Percentiles rank a stretch among this genome's conserved stretches.
phyloP scores from a whole-genome alignment of 768 basidiomycete species.

The Paxillus ammoniavirescens region DNA sequence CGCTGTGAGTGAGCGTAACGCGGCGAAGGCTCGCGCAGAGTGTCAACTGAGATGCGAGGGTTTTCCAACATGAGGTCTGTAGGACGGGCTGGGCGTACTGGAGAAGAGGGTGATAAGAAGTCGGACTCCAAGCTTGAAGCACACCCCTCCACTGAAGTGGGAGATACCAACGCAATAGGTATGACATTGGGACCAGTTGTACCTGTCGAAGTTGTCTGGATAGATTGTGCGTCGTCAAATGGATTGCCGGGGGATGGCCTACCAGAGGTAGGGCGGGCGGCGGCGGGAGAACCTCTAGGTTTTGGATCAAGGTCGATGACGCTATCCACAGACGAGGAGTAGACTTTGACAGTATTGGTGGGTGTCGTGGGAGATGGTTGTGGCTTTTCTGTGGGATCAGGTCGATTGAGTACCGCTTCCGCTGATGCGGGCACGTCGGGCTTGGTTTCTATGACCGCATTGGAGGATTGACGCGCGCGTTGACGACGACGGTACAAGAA shows the following conservation, averaged over 20 bases:
- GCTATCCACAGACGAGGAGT: conserved; percentile 43
- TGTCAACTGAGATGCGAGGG: conserved; percentile 58
- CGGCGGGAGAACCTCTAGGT: conserved; percentile 33
- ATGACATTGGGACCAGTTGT: conserved; percentile 85
- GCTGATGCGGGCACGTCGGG: conserved; percentile 71
- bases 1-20: conserved; percentile 46
- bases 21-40: conserved; percentile 36
- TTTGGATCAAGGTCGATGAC: conserved; percentile 63
- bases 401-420: conserved; percentile 73
- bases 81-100: conserved; percentile 55
- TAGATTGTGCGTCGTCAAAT: conserved; percentile 75
- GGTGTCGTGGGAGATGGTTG: conserved; percentile 7
- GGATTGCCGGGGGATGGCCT: conserved; percentile 50
- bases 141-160: conserved; percentile 43
- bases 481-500: conserved; percentile 64
- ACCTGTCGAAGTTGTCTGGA: conserved; percentile 70
- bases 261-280: conserved; percentile 15
- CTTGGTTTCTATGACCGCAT: conserved; percentile 39
- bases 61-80: conserved; percentile 62
- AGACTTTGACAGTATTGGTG: conserved; percentile 45
- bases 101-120: conserved; percentile 32
- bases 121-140: conserved; percentile 32
- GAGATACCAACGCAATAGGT: conserved; percentile 76
- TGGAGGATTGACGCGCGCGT: conserved; percentile 38
- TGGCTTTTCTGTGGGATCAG: conserved; percentile 76